Conservation (phyloP, 106 monocot species). For the Dioscorea zingiberensis region DNA sequence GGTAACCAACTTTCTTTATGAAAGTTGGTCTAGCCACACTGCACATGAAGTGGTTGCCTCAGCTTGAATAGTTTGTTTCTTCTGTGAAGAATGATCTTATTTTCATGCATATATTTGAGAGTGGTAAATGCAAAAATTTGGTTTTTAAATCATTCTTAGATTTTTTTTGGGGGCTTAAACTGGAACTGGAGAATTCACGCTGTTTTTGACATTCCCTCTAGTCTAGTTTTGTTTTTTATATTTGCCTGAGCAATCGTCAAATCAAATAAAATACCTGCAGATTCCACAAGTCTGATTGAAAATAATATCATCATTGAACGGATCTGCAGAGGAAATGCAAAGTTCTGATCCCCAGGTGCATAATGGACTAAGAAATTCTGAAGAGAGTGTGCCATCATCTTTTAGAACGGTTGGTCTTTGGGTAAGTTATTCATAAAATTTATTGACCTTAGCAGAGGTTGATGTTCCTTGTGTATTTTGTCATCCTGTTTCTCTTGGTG, state of each 20-base stretch:
- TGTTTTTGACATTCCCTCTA: neutral
- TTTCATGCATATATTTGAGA: neutral
- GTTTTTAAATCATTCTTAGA: neutral
- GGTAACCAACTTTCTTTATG: no score
- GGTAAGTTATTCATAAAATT: constrained; percentile 19
- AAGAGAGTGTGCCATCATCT: constrained; percentile 20
- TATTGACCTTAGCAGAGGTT: no score
- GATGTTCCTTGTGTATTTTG: no score
- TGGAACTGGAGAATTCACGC: no score
- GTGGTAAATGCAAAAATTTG: neutral
- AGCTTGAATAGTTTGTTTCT: neutral
- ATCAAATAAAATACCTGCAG: constrained; percentile 20
- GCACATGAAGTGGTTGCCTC: no score
- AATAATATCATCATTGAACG: constrained; percentile 30
- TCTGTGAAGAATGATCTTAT: neutral
- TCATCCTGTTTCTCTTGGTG: no score
- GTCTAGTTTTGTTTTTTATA: neutral
- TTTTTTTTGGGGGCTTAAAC: neutral
- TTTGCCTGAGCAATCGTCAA: constrained; percentile 12
- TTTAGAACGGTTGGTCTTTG: constrained; percentile 53
- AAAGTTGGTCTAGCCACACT: no score
- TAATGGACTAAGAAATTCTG: constrained; percentile 19
- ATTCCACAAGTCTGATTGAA: constrained; percentile 25
- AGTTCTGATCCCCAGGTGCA: constrained; percentile 13
- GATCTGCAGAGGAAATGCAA: constrained; percentile 40